Conservation (phyloP, 306 rosid genomes). For the Pyrus bretschneideri region DNA sequence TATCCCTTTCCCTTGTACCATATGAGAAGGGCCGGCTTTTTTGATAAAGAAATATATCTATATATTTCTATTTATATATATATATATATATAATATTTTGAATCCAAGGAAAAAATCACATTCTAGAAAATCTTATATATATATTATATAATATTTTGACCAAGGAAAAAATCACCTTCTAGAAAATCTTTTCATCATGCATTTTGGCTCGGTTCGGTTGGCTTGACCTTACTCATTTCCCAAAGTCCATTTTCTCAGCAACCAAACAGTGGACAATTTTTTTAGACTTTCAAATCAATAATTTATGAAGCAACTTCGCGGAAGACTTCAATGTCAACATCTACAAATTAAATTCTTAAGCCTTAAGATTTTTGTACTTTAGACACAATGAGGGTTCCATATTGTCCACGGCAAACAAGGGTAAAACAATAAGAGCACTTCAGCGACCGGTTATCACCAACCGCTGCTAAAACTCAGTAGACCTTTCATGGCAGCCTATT, state of each 20-base stretch:
- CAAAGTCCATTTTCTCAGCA: not conserved
- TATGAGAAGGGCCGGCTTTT: not conserved
- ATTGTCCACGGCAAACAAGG: too few species aligned
- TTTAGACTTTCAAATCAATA: not conserved
- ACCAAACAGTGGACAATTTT: not conserved
- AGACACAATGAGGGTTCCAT: too few species aligned
- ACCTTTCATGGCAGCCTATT: not conserved
- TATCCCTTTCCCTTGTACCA: not conserved
- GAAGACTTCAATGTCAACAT: not conserved
- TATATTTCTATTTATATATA: too few species aligned
- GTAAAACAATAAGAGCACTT: too few species aligned
- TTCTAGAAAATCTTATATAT: not conserved
- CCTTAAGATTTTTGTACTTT: not conserved
- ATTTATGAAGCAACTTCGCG: not conserved
- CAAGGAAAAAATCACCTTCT: constrained; percentile 3
- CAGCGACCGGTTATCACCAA: too few species aligned
- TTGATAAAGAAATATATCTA: too few species aligned
- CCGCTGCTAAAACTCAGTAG: not conserved
- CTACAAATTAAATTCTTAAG: not conserved
- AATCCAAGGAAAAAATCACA: constrained; percentile 1
- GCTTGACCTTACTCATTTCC: not conserved
- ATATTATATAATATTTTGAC: too few species aligned
- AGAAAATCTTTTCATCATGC: not conserved
- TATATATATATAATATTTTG: not conserved
- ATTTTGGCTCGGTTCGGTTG: not conserved